These are phyloP conservation scores for Leccinum incarnatum DNA, from an alignment of 768 basidiomycete species.

Conservation along the genomic window DNA sequence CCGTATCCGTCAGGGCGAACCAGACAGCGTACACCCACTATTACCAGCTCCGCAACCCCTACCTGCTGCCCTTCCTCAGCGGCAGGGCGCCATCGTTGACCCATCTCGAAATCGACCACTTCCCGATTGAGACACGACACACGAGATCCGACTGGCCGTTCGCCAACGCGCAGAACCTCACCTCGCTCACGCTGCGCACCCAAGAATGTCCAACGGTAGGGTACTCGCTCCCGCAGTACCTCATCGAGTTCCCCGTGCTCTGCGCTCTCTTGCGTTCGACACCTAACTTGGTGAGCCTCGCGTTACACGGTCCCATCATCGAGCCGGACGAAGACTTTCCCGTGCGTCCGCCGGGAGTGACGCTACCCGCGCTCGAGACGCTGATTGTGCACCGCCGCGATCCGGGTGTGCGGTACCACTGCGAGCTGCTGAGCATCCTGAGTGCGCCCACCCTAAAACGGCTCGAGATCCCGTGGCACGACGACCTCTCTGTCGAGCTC, in stretches of 20 bases:
- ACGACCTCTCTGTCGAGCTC: conserved; percentile 12
- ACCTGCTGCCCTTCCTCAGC: conserved; percentile 11
- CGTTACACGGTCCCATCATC: conserved; percentile 17
- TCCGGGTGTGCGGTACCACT: conserved; percentile 16
- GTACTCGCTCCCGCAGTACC: conserved; percentile 14
- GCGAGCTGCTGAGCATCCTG: conserved; percentile 11
- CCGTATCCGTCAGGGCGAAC: conserved; percentile 14
- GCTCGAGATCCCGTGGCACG: conserved; percentile 20
- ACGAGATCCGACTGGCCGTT: conserved; percentile 6
- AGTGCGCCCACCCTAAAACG: conserved; percentile 6
- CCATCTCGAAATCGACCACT: conserved; percentile 16
- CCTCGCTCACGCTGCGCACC: conserved; percentile 14
- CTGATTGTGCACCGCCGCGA: conserved; percentile 18
- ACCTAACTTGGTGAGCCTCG: conserved; percentile 7
- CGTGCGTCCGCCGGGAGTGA: background rate
- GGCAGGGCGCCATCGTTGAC: conserved; percentile 9
- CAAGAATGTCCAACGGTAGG: conserved; percentile 6
- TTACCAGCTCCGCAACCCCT: conserved; percentile 3
- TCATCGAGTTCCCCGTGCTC: conserved; percentile 14
- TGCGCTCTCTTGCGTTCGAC: conserved; percentile 12
- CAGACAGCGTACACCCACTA: conserved; percentile 2
- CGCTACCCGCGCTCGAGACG: conserved; percentile 8
- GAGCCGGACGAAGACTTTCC: conserved; percentile 11
- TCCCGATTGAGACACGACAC: conserved; percentile 11
- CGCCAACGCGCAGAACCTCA: conserved; percentile 2